A percentile compares a stretch with the other conserved stretches of the same genome.
Conservation (phyloP, 129 eudicot species). For the Lactuca sativa region DNA sequence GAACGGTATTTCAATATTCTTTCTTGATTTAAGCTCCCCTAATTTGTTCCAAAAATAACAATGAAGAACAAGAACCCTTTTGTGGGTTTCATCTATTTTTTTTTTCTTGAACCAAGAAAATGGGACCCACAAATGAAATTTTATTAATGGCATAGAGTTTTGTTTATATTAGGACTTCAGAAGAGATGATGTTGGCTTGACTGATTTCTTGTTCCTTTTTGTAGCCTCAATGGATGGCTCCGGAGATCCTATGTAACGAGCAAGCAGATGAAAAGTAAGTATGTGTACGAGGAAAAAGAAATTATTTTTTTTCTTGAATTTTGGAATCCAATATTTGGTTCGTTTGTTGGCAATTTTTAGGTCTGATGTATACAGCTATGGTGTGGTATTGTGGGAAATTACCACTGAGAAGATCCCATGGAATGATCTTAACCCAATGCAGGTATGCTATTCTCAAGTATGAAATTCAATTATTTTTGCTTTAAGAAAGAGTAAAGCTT, state of each 20-base stretch:
- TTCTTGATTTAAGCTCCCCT: background rate
- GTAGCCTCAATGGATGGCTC: constrained; percentile 99
- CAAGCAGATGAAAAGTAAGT: constrained; percentile 80
- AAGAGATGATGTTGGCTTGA: background rate
- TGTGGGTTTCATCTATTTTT: too few species aligned
- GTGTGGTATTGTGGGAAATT: constrained; percentile 87
- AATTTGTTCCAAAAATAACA: background rate
- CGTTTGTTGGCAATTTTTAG: constrained; percentile 36
- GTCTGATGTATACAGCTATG: constrained; percentile 81
- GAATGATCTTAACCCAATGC: constrained; percentile 82
- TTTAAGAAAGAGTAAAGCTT: background rate
- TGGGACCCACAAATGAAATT: background rate
- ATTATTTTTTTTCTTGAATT: background rate
- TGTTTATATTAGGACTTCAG: background rate
- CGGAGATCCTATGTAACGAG: constrained; percentile 78
- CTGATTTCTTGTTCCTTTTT: constrained; percentile 43
- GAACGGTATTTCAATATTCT: constrained; percentile 63
- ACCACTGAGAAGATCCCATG: constrained; percentile 79
- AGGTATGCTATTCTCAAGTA: constrained; percentile 38
- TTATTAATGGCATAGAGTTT: too few species aligned
- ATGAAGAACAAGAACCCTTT: background rate
- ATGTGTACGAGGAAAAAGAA: background rate
- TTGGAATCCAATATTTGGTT: background rate
- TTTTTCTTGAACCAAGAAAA: too few species aligned
- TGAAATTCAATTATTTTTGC: background rate